A percentile compares a stretch with the other conserved stretches of the same genome.
phyloP scores from a whole-genome alignment of 1,139 yeast genomes.

The Hemisphaericaspora subhashii region DNA sequence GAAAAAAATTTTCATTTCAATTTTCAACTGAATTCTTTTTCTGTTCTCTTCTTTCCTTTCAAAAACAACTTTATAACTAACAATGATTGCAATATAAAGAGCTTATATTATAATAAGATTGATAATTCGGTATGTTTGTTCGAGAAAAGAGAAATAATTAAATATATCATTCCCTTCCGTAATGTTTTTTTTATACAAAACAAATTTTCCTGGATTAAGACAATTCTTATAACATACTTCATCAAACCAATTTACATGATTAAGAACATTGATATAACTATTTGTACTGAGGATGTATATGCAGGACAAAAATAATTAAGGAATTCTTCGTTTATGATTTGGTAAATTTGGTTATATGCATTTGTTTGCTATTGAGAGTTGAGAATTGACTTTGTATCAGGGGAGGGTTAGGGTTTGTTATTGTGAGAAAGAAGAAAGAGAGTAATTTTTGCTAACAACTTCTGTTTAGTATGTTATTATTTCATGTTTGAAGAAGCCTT shows the following conservation, averaged over 20 bases:
- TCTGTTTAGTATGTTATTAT: slow-evolving; percentile 8
- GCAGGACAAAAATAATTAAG: slow-evolving; percentile 59
- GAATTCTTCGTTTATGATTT: slow-evolving; percentile 68
- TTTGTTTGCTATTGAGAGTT: slow-evolving; percentile 3
- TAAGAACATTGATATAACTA: slow-evolving; percentile 17
- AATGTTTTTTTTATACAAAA: background rate
- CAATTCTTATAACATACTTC: no score
- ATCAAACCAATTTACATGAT: slow-evolving; percentile 11
- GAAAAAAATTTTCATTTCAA: background rate
- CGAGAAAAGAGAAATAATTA: background rate
- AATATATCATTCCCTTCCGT: background rate
- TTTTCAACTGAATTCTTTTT: background rate
- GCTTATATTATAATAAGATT: background rate
- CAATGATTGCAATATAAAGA: background rate
- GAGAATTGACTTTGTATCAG: background rate
- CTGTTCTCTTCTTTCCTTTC: background rate
- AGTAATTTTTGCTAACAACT: slow-evolving; percentile 14
- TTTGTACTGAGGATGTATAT: slow-evolving; percentile 59
- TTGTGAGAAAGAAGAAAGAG: no score
- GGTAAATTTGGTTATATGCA: background rate
- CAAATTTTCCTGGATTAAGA: no score
- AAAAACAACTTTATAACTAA: no score
- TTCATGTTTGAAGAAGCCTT: background rate
- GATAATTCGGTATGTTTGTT: slow-evolving; percentile 3
- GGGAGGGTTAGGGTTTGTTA: background rate